Evolutionary conservation across 2,329 filamentous ascomycete genomes (phyloP).

Genomic region (Nigrospora oryzae): DNA sequence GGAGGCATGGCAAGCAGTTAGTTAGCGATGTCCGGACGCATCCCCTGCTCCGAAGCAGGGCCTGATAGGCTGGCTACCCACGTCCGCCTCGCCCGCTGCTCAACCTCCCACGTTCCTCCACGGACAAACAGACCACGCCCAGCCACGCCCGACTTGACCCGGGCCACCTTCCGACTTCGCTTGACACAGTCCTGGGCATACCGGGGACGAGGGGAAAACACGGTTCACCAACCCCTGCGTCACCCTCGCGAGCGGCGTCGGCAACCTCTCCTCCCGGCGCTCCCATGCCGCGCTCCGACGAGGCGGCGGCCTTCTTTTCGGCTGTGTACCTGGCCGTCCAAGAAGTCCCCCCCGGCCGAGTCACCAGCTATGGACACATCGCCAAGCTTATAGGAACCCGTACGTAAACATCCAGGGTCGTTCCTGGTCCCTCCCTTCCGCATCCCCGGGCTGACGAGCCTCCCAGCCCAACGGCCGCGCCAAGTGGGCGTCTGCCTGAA

Average conservation of each 20-base stretch:
- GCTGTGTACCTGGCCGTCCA: slow-evolving; percentile 78
- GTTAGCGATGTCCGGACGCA: no score
- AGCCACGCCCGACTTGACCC: no score
- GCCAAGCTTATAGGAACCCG: slow-evolving; percentile 64
- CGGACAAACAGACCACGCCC: no score
- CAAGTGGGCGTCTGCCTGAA: slow-evolving; percentile 91
- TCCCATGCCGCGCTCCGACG: slow-evolving; percentile 61
- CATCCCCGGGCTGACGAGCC: no score
- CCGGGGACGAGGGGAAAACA: neutral
- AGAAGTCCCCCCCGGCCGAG: slow-evolving; percentile 73
- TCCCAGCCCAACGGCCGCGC: slow-evolving; percentile 60
- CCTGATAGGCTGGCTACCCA: no score
- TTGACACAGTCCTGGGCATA: no score
- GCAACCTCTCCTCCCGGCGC: neutral
- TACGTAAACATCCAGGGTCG: slow-evolving; percentile 29
- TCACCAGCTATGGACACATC: slow-evolving; percentile 84
- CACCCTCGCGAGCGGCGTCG: neutral
- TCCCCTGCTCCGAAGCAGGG: no score
- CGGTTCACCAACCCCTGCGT: neutral
- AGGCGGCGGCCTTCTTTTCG: slow-evolving; percentile 65
- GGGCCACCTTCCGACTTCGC: no score
- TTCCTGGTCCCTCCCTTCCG: neutral
- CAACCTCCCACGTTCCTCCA: no score
- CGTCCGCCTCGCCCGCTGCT: no score
- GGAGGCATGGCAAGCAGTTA: no score